Conservation (phyloP, 202 grass and related monocot species). For the Eragrostis tef region DNA sequence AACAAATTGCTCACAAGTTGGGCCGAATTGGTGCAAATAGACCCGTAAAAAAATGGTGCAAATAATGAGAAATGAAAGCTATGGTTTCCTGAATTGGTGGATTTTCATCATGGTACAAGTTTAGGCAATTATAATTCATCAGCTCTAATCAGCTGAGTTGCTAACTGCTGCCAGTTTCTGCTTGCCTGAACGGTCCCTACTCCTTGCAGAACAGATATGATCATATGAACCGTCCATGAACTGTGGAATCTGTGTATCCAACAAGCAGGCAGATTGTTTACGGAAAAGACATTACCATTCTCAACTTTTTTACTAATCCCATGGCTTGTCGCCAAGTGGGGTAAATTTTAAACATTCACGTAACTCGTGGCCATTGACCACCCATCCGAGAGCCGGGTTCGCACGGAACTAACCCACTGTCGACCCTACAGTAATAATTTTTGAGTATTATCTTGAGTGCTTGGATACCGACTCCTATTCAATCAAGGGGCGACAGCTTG, state of each 20-base stretch:
- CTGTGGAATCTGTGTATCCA: too few relatives aligned
- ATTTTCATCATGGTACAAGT: background rate
- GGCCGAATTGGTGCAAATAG: too few relatives aligned
- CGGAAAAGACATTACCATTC: too few relatives aligned
- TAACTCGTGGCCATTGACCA: conserved; percentile 26
- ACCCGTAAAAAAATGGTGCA: too few relatives aligned
- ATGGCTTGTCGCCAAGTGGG: background rate
- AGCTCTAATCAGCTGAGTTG: background rate
- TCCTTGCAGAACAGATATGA: too few relatives aligned
- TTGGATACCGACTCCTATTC: conserved; percentile 25
- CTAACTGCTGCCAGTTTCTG: background rate
- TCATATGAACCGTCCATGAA: too few relatives aligned
- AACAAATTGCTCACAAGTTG: too few relatives aligned
- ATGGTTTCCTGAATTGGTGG: background rate
- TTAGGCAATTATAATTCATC: background rate
- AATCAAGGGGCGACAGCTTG: conserved; percentile 44
- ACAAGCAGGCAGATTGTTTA: too few relatives aligned
- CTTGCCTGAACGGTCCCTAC: background rate
- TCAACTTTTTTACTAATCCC: background rate
- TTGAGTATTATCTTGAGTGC: background rate
- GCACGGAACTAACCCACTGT: background rate
- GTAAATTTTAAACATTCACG: background rate
- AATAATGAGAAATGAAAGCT: background rate
- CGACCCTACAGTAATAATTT: background rate
- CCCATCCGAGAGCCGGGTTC: background rate